These are phyloP conservation scores for Geosmithia flava DNA, from an alignment of 2,329 filamentous ascomycete species.

Conservation along the genomic window DNA sequence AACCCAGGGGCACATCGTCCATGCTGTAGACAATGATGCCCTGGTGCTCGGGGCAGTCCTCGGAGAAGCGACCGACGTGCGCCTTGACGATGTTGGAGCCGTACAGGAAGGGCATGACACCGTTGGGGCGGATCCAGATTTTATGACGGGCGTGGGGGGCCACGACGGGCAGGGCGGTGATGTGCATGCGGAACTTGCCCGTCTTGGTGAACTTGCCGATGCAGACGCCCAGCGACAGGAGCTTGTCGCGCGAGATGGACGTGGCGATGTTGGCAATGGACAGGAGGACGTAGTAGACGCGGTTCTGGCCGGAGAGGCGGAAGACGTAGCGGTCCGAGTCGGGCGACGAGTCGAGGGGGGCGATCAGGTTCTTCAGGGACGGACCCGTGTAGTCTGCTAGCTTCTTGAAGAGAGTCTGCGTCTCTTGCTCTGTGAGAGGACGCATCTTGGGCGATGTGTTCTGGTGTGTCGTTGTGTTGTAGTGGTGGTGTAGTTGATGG, in stretches of 20 bases:
- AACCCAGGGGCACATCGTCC: conserved; percentile 89
- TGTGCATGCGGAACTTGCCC: conserved; percentile 87
- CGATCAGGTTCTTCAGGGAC: conserved; percentile 75
- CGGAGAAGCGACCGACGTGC: conserved; percentile 29
- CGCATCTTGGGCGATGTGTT: conserved; percentile 46
- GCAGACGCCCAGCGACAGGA: conserved; percentile 82
- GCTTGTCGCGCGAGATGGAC: conserved; percentile 66
- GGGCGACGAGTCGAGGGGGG: conserved; percentile 54
- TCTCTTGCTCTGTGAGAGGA: conserved; percentile 67
- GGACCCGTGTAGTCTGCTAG: conserved; percentile 86
- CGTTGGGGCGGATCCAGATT: conserved; percentile 93
- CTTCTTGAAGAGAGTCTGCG: conserved; percentile 77
- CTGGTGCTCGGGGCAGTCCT: conserved; percentile 38
- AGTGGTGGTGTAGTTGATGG: background rate
- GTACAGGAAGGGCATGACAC: conserved; percentile 95
- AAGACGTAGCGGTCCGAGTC: conserved; percentile 75
- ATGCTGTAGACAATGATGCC: conserved; percentile 84
- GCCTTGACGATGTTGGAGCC: conserved; percentile 72
- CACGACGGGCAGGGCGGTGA: conserved; percentile 78
- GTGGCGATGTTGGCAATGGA: conserved; percentile 86
- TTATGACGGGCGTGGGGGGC: conserved; percentile 90
- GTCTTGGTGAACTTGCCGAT: conserved; percentile 92
- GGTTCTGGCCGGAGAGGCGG: conserved; percentile 60
- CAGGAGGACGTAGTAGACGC: conserved; percentile 86
- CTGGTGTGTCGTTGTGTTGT: background rate